Conservation (phyloP, 805 yeast genomes). For the Yarrowia keelungensis region DNA sequence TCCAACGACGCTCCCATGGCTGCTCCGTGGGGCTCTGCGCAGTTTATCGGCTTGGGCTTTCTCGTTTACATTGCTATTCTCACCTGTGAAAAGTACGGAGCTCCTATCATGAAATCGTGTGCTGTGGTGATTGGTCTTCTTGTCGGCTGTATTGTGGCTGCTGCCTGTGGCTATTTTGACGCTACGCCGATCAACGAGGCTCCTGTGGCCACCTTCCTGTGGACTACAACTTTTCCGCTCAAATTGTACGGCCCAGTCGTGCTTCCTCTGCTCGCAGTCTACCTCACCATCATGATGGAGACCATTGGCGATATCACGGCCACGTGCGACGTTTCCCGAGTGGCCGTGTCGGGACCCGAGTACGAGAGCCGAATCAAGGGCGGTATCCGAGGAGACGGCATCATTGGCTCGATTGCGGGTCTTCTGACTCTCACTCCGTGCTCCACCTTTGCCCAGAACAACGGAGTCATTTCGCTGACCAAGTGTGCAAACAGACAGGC, state of each 20-base stretch:
- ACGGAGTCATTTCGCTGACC: constrained; percentile 91
- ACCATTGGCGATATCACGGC: constrained; percentile 96
- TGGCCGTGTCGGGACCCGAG: constrained; percentile 79
- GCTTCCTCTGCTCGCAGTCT: constrained; percentile 83
- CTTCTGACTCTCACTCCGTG: constrained; percentile 86
- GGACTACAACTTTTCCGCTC: constrained; percentile 86
- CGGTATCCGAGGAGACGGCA: constrained; percentile 88
- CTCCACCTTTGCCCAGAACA: constrained; percentile 93
- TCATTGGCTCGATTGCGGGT: constrained; percentile 78
- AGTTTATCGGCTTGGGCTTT: constrained; percentile 87
- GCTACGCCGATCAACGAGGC: constrained; percentile 65
- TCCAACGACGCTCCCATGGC: constrained; percentile 59
- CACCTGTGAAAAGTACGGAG: constrained; percentile 82
- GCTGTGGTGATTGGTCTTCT: constrained; percentile 86
- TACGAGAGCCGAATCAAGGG: constrained; percentile 92
- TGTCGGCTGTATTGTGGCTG: constrained; percentile 91
- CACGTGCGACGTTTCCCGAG: constrained; percentile 86
- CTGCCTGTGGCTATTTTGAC: constrained; percentile 84
- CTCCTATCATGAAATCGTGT: constrained; percentile 94
- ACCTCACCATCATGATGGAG: constrained; percentile 85
- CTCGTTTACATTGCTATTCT: constrained; percentile 76
- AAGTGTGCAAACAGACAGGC: constrained; percentile 86
- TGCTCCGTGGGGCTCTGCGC: constrained; percentile 83
- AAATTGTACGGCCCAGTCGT: constrained; percentile 84
- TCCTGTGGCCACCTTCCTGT: constrained; percentile 81